A percentile compares a stretch with the other conserved stretches of the same genome.
These are phyloP conservation scores for Chloranthus sessilifolius DNA, from an alignment of 164 flowering plant species.

Conservation along the genomic window DNA sequence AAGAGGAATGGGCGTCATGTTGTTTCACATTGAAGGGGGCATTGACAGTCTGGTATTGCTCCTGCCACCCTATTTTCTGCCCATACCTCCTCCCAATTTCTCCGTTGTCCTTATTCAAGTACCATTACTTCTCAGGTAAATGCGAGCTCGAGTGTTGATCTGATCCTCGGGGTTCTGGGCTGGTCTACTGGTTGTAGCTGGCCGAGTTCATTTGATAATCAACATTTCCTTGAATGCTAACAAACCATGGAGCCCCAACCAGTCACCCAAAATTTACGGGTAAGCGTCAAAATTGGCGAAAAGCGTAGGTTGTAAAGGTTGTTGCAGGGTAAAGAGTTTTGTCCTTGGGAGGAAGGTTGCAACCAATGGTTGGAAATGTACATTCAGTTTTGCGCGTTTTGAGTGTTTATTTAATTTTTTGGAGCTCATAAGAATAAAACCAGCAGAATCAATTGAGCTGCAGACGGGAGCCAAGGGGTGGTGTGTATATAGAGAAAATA, in stretches of 20 bases:
- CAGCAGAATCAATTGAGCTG: too few species aligned
- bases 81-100: neutral
- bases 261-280: too few species aligned
- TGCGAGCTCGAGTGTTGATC: slow-evolving; percentile 64
- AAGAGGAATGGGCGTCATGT: slow-evolving; percentile 76
- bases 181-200: slow-evolving; percentile 97
- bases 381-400: too few species aligned
- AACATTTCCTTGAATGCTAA: slow-evolving; percentile 50
- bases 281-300: neutral
- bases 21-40: slow-evolving; percentile 80
- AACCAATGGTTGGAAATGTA: too few species aligned
- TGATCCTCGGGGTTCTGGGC: slow-evolving; percentile 73
- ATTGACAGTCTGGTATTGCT: slow-evolving; percentile 62
- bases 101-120: neutral
- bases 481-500: too few species aligned
- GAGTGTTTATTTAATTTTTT: too few species aligned
- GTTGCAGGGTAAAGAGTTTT: slow-evolving; percentile 10
- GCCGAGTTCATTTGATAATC: slow-evolving; percentile 43
- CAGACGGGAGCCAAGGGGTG: too few species aligned
- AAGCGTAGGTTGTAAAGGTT: neutral
- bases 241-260: too few species aligned
- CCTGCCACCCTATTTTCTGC: too few species aligned
- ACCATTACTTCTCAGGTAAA: slow-evolving; percentile 39
- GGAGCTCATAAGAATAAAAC: too few species aligned
- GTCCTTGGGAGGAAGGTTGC: too few species aligned